Conservation (phyloP, 2,329 filamentous ascomycete genomes). For the Pseudocercospora crystallina region DNA sequence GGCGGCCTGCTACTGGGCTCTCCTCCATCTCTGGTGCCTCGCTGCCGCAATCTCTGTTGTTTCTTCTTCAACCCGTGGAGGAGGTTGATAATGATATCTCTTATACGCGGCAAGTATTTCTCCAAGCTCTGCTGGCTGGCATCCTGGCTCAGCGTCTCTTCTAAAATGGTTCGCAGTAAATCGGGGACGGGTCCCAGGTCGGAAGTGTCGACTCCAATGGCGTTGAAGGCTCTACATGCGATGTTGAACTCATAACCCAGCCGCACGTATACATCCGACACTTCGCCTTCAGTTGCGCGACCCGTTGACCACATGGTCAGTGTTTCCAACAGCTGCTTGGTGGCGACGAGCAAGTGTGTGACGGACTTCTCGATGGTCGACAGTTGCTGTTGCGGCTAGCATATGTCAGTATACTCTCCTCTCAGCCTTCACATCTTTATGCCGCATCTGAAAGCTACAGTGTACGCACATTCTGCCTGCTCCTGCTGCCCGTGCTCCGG, state of each 20-base stretch:
- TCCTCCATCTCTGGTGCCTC: conserved; percentile 44
- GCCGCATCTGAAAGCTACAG: too few species aligned
- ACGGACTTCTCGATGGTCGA: conserved; percentile 99
- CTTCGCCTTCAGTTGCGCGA: conserved; percentile 86
- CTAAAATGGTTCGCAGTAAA: conserved; percentile 81
- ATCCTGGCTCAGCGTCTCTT: conserved; percentile 94
- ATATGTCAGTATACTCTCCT: conserved; percentile 15
- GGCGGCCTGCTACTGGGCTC: conserved; percentile 30
- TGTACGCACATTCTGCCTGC: conserved; percentile 29
- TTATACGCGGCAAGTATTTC: conserved; percentile 87
- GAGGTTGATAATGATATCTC: conserved; percentile 97
- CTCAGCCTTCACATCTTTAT: too few species aligned
- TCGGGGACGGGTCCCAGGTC: conserved; percentile 96
- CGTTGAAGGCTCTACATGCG: conserved; percentile 92
- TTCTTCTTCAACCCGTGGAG: conserved; percentile 96
- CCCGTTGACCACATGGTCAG: conserved; percentile 96
- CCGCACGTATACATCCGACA: conserved; percentile 96
- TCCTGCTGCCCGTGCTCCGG: conserved; percentile 24
- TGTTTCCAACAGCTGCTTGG: conserved; percentile 95
- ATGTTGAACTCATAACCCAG: conserved; percentile 99
- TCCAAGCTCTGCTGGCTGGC: conserved; percentile 92
- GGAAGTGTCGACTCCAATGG: conserved; percentile 91
- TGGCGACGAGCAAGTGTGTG: conserved; percentile 93
- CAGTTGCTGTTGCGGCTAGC: conserved; percentile 69
- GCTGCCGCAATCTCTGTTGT: conserved; percentile 76